These are phyloP conservation scores for Holtermannia corniformis DNA, from an alignment of 768 basidiomycete genomes.

Conservation along the genomic window DNA sequence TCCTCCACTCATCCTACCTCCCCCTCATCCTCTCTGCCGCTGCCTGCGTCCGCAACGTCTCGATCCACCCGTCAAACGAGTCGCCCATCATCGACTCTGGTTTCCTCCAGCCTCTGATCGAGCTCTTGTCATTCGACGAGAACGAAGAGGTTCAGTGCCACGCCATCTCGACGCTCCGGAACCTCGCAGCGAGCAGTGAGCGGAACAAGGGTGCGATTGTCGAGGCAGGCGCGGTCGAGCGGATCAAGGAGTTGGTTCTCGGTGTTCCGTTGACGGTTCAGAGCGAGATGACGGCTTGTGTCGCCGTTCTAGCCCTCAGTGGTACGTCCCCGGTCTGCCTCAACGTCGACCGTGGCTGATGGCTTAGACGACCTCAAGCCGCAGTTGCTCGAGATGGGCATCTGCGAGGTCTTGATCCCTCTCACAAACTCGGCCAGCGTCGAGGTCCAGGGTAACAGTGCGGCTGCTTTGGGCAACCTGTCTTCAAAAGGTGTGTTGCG, in stretches of 20 bases:
- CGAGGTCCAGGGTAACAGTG: constrained; percentile 97
- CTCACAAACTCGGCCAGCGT: constrained; percentile 91
- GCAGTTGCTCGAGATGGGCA: constrained; percentile 93
- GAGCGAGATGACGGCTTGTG: constrained; percentile 99
- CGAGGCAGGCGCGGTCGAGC: constrained; percentile 90
- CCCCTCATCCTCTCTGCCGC: constrained; percentile 96
- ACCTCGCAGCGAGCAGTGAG: constrained; percentile 91
- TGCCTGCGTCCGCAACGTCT: constrained; percentile 97
- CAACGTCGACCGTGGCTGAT: not conserved
- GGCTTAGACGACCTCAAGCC: constrained; percentile 91
- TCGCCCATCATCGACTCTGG: constrained; percentile 98
- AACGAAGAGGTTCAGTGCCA: constrained; percentile 99
- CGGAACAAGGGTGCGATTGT: constrained; percentile 98
- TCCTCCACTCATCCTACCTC: constrained; percentile 91
- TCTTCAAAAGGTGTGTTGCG: constrained; percentile 77
- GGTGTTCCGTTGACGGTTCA: constrained; percentile 94
- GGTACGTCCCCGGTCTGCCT: constrained; percentile 49
- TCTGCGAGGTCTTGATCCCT: constrained; percentile 93
- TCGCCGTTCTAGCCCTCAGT: constrained; percentile 88
- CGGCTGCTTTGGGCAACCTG: constrained; percentile 91
- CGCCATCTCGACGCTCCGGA: constrained; percentile 92
- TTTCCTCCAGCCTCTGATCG: constrained; percentile 91
- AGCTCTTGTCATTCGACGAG: constrained; percentile 93
- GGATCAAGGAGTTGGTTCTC: constrained; percentile 91
- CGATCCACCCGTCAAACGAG: constrained; percentile 96